These are phyloP conservation scores for Carnegiea gigantea DNA, from an alignment of 179 eudicot genomes.

Conservation along the genomic window DNA sequence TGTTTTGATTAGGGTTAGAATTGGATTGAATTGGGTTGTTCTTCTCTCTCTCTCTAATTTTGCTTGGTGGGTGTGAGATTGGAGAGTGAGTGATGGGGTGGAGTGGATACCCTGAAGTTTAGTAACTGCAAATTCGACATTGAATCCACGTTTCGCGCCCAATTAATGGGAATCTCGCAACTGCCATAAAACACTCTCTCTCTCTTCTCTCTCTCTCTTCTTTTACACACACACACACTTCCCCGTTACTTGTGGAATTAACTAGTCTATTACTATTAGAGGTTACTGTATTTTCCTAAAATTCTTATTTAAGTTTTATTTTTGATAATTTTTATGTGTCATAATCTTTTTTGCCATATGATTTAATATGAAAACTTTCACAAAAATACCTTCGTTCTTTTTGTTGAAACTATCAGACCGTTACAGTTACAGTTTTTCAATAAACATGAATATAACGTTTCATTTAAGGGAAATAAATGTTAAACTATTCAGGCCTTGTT, in stretches of 20 bases:
- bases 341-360: too few relatives aligned
- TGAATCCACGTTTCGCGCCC: constrained; percentile 40
- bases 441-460: too few relatives aligned
- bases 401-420: too few relatives aligned
- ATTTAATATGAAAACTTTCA: too few relatives aligned
- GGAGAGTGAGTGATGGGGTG: constrained; percentile 28
- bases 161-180: constrained; percentile 15
- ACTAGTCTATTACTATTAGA: constrained; percentile 8
- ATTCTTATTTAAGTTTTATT: background rate
- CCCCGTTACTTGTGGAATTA: constrained; percentile 24
- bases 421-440: too few relatives aligned
- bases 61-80: constrained; percentile 19
- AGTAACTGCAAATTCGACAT: constrained; percentile 30
- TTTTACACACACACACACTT: background rate
- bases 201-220: background rate
- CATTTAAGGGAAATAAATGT: too few relatives aligned
- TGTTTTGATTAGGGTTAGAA: background rate
- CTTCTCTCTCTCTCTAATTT: background rate
- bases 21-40: background rate
- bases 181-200: background rate
- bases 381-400: too few relatives aligned
- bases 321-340: background rate
- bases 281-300: background rate
- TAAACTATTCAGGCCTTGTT: too few relatives aligned
- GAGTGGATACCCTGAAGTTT: constrained; percentile 30